phyloP scores from a whole-genome alignment of 306 rosid species.

The Quercus rubra region DNA sequence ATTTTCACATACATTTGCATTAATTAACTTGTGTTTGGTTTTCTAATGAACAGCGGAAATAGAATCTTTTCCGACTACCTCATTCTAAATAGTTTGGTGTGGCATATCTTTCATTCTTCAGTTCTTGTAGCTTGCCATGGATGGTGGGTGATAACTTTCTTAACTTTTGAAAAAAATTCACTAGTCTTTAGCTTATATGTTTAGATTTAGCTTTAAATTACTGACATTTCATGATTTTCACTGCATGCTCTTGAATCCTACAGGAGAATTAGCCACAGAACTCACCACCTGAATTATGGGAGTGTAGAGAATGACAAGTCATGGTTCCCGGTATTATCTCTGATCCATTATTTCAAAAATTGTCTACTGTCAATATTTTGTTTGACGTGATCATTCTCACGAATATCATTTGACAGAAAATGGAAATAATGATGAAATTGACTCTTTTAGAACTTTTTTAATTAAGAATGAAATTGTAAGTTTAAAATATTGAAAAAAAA shows the following conservation, averaged over 20 bases:
- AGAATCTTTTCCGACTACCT: conserved; percentile 84
- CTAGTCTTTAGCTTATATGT: not conserved
- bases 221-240: not conserved
- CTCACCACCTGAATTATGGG: conserved; percentile 94
- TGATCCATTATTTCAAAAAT: not conserved
- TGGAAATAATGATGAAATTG: too few relatives aligned
- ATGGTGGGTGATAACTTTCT: conserved; percentile 47
- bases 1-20: not conserved
- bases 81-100: conserved; percentile 52
- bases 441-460: too few relatives aligned
- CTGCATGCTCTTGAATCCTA: not conserved
- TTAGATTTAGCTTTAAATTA: conserved; percentile 4
- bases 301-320: conserved; percentile 92
- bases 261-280: conserved; percentile 95
- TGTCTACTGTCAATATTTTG: too few relatives aligned
- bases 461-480: too few relatives aligned
- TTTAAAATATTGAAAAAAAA: too few relatives aligned
- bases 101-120: conserved; percentile 82
- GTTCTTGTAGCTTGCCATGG: conserved; percentile 93
- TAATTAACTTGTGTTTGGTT: not conserved
- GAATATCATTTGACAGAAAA: too few relatives aligned
- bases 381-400: too few relatives aligned
- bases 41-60: conserved; percentile 62
- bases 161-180: not conserved
- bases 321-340: conserved; percentile 73